Evolutionary conservation across 805 yeast species (phyloP).

Genomic region (Candida anglica): DNA sequence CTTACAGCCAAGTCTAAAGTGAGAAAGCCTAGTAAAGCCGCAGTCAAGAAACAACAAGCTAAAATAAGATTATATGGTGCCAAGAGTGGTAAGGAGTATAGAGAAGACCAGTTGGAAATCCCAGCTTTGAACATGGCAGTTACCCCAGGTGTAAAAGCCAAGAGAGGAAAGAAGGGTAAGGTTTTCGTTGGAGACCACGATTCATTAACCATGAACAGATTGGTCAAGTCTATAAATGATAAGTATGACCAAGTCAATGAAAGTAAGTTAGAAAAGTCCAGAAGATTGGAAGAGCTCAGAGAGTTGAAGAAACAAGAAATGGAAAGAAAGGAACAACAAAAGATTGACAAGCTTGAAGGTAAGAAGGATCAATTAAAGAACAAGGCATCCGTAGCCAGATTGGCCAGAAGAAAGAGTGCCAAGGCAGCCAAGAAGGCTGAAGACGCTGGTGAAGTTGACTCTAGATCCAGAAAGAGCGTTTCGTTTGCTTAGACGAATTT

Average conservation of each 20-base stretch:
- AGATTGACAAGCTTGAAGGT: slow-evolving; percentile 63
- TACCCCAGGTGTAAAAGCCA: slow-evolving; percentile 74
- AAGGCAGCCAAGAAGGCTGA: slow-evolving; percentile 26
- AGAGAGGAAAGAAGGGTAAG: slow-evolving; percentile 85
- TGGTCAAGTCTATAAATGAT: slow-evolving; percentile 79
- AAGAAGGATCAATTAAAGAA: slow-evolving; percentile 75
- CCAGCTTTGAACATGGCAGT: slow-evolving; percentile 81
- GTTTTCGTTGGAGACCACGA: slow-evolving; percentile 73
- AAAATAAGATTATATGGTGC: slow-evolving; percentile 66
- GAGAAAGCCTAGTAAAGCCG: slow-evolving; percentile 44
- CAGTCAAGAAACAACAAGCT: slow-evolving; percentile 64
- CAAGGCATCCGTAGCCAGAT: slow-evolving; percentile 68
- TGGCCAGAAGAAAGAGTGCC: slow-evolving; percentile 60
- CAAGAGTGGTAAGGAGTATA: slow-evolving; percentile 51
- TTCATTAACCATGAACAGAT: slow-evolving; percentile 54
- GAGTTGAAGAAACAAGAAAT: slow-evolving; percentile 83
- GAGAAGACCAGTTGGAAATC: slow-evolving; percentile 74
- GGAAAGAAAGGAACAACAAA: slow-evolving; percentile 74
- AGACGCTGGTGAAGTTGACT: slow-evolving; percentile 11
- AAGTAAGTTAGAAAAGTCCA: slow-evolving; percentile 85
- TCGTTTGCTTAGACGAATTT: slow-evolving; percentile 30
- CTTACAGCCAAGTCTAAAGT: slow-evolving; percentile 56
- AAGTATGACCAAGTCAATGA: slow-evolving; percentile 74
- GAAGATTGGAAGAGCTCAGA: slow-evolving; percentile 84
- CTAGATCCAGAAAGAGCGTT: slow-evolving; percentile 31